Evolutionary conservation across 2,329 filamentous ascomycete species (phyloP).

Genomic region (Acrocalymma vagum): DNA sequence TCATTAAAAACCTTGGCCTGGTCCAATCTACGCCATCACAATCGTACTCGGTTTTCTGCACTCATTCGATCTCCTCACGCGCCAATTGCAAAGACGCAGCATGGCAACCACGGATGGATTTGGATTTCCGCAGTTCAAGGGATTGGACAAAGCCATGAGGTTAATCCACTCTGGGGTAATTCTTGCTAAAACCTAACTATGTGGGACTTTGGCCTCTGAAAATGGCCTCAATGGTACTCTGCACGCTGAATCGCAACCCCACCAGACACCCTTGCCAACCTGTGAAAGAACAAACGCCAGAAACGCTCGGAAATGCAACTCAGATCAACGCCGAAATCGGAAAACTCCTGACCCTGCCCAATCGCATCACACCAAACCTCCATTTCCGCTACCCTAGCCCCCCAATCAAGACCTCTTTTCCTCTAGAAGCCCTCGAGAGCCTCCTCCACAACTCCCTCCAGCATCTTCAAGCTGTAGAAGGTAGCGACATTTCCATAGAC

Average conservation of each 20-base stretch:
- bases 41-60: too few species aligned
- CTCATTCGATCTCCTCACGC: too few species aligned
- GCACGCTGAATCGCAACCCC: conserved; percentile 11
- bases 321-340: conserved; percentile 7
- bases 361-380: conserved; percentile 1
- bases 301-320: conserved; percentile 5
- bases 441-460: conserved; percentile 76
- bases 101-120: too few species aligned
- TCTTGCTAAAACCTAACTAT: too few species aligned
- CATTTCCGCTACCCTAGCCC: not conserved
- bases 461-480: conserved; percentile 83
- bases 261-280: conserved; percentile 5
- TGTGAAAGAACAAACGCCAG: conserved; percentile 3
- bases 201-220: too few species aligned
- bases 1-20: too few species aligned
- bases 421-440: conserved; percentile 58
- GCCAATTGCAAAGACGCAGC: too few species aligned
- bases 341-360: conserved; percentile 1
- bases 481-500: conserved; percentile 79
- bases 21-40: too few species aligned
- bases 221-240: too few species aligned
- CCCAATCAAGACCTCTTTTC: not conserved
- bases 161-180: too few species aligned
- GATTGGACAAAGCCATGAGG: too few species aligned
- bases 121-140: too few species aligned